Evolutionary conservation across 352 stramenopile species (phyloP).

Genomic region (Globisporangium canariense): DNA sequence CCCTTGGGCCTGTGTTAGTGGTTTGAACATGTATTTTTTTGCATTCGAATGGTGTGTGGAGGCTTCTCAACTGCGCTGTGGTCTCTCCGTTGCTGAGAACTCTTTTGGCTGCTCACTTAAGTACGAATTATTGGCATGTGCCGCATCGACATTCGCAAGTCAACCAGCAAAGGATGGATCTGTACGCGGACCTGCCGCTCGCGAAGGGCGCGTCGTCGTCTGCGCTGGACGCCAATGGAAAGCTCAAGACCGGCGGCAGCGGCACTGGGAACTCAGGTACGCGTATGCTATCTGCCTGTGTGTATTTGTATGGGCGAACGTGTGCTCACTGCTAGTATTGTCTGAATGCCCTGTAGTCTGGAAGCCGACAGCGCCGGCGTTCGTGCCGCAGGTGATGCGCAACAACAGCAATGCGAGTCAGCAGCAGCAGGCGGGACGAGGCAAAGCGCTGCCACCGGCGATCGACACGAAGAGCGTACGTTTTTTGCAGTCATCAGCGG

Average conservation of each 20-base stretch:
- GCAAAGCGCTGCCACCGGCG: neutral
- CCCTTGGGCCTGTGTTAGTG: neutral
- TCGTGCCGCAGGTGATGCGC: constrained; percentile 43
- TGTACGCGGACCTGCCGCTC: constrained; percentile 75
- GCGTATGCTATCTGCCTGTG: neutral
- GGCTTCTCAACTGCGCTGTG: too few relatives aligned
- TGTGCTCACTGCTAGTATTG: neutral
- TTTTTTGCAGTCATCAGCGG: constrained; percentile 3
- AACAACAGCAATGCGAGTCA: neutral
- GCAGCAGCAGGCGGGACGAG: constrained; percentile 6
- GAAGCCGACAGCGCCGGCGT: constrained; percentile 39
- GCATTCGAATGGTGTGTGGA: too few relatives aligned
- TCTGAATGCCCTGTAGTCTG: constrained; percentile 35
- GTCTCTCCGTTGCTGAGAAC: too few relatives aligned
- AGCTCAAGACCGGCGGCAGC: constrained; percentile 33
- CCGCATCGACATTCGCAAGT: neutral
- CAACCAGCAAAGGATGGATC: constrained; percentile 40
- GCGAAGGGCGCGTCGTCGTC: constrained; percentile 54
- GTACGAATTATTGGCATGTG: too few relatives aligned
- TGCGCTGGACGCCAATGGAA: constrained; percentile 46
- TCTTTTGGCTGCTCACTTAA: too few relatives aligned
- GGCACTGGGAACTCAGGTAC: constrained; percentile 23
- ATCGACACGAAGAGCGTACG: constrained; percentile 25
- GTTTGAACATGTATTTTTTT: constrained; percentile 7
- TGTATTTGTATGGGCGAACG: neutral